These are phyloP conservation scores for Halophytophthora batemanensis DNA, from an alignment of 352 stramenopile genomes.

Conservation along the genomic window DNA sequence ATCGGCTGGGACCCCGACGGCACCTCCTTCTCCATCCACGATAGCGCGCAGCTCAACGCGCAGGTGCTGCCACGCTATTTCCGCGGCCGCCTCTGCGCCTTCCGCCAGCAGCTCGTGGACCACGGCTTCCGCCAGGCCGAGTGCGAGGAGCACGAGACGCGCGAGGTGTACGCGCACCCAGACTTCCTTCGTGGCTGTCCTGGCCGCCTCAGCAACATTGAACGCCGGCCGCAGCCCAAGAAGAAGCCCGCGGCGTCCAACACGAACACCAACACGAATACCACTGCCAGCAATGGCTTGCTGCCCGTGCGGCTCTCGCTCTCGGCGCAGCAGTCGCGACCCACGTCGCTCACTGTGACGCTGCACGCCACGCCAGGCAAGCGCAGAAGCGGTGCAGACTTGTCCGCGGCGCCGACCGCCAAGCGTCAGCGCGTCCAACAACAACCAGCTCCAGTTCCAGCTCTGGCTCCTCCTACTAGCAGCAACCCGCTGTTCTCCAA, in stretches of 20 bases:
- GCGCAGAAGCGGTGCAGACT: neutral
- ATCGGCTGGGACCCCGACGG: conserved; percentile 55
- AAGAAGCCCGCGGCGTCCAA: conserved; percentile 12
- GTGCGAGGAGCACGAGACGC: conserved; percentile 49
- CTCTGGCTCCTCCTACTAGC: conserved; percentile 4
- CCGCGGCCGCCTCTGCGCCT: conserved; percentile 58
- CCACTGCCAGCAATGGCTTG: neutral
- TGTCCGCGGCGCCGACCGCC: neutral
- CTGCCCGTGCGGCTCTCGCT: conserved; percentile 6
- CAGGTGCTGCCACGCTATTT: conserved; percentile 66
- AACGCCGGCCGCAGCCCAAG: conserved; percentile 43
- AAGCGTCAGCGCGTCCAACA: neutral
- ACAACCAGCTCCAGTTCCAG: conserved; percentile 4
- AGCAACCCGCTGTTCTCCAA: conserved; percentile 64
- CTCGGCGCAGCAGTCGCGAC: neutral
- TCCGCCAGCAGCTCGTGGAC: conserved; percentile 75
- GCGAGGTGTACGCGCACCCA: conserved; percentile 51
- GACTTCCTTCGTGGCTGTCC: conserved; percentile 57
- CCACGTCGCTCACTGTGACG: conserved; percentile 43
- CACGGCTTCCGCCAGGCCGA: conserved; percentile 67
- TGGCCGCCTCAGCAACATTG: conserved; percentile 52
- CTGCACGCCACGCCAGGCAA: conserved; percentile 25
- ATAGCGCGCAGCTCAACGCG: conserved; percentile 56
- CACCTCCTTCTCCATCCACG: conserved; percentile 66
- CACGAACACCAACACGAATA: conserved; percentile 3